phyloP scores from a whole-genome alignment of 2,329 filamentous ascomycete genomes.

The Xylaria sp. region DNA sequence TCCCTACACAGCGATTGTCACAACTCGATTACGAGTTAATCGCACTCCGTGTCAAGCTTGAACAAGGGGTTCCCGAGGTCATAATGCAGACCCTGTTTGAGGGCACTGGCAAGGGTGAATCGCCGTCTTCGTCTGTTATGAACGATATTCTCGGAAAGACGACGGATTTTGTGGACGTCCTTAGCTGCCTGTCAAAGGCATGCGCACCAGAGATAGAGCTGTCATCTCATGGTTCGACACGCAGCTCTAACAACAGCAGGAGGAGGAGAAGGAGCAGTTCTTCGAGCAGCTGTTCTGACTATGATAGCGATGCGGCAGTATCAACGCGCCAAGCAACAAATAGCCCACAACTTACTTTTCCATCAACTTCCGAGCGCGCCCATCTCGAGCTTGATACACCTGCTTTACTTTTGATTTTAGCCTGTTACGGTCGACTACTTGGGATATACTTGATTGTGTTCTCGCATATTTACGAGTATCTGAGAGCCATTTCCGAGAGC shows the following conservation, averaged over 20 bases:
- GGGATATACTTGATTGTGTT: conserved; percentile 13
- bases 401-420: conserved; percentile 1
- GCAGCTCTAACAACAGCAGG: background rate
- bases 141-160: conserved; percentile 5
- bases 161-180: background rate
- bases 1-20: background rate
- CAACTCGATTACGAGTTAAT: conserved; percentile 6
- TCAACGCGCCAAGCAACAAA: background rate
- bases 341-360: background rate
- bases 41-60: background rate
- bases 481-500: conserved; percentile 9
- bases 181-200: background rate
- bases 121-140: background rate
- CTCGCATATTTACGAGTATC: conserved; percentile 5
- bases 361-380: background rate
- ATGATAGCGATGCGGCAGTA: conserved; percentile 6
- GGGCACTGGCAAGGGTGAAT: background rate
- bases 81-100: conserved; percentile 8
- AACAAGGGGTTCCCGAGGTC: background rate
- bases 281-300: background rate
- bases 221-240: background rate
- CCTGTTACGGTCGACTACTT: background rate
- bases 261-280: conserved; percentile 2
- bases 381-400: conserved; percentile 2
- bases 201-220: conserved; percentile 3